Evolutionary conservation across 2,329 filamentous ascomycete genomes (phyloP).

Genomic region (Exophiala sp.): DNA sequence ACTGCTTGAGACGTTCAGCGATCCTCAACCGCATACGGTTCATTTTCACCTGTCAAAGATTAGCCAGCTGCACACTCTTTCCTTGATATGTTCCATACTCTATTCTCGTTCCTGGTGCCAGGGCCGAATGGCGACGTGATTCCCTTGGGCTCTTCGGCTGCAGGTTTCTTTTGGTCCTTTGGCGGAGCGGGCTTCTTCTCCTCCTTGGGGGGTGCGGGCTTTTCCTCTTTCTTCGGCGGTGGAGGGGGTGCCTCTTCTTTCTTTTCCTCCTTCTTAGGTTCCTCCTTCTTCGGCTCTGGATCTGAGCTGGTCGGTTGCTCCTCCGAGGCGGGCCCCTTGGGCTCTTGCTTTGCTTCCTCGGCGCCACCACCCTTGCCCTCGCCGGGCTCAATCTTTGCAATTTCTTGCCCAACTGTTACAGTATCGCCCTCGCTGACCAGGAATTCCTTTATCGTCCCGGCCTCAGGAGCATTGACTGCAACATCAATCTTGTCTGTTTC

Average conservation of each 20-base stretch:
- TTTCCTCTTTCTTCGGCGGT: conserved; percentile 22
- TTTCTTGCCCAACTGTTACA: conserved; percentile 86
- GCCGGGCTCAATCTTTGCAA: conserved; percentile 78
- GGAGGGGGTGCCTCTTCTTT: conserved; percentile 2
- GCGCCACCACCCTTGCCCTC: conserved; percentile 54
- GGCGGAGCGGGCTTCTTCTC: conserved; percentile 35
- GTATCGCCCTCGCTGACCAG: conserved; percentile 92
- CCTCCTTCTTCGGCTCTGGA: conserved; percentile 43
- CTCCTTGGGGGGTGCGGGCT: conserved; percentile 33
- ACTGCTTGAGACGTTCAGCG: conserved; percentile 96
- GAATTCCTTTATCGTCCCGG: conserved; percentile 86
- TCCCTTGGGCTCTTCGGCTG: conserved; percentile 26
- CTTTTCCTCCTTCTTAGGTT: conserved; percentile 42
- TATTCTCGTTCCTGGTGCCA: conserved; percentile 70
- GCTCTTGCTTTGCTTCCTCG: conserved; percentile 46
- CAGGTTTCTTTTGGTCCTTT: conserved; percentile 32
- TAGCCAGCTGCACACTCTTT: conserved; percentile 5
- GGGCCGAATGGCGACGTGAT: conserved; percentile 48
- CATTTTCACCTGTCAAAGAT: conserved; percentile 79
- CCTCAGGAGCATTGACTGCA: conserved; percentile 85
- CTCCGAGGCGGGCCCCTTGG: conserved; percentile 40
- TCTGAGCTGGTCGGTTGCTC: conserved; percentile 54
- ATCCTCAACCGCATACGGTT: conserved; percentile 98
- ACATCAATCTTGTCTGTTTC: conserved; percentile 99
- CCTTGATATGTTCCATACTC: conserved; percentile 52